Conservation (phyloP, 495 filamentous ascomycete genomes). For the Tuber borchii region DNA sequence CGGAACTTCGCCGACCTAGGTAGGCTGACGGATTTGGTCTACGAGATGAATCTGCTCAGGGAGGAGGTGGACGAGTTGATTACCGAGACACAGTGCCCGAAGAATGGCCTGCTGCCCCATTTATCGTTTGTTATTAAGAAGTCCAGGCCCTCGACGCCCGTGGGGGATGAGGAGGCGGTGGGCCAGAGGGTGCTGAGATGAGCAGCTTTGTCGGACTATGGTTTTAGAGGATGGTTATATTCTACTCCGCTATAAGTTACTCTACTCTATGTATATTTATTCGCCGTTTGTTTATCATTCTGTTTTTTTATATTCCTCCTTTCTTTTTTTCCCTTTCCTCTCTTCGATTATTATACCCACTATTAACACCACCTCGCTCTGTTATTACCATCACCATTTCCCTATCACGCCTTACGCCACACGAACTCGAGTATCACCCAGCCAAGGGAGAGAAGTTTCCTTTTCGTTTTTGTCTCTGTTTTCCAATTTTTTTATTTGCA, state of each 20-base stretch:
- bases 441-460: neutral
- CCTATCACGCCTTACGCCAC: neutral
- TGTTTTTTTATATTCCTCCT: neutral
- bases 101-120: constrained; percentile 35
- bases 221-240: neutral
- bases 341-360: neutral
- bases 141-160: constrained; percentile 24
- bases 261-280: neutral
- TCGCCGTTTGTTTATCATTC: neutral
- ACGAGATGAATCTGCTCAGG: constrained; percentile 36
- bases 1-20: constrained; percentile 34
- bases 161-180: constrained; percentile 13
- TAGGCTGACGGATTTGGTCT: constrained; percentile 34
- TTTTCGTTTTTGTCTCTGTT: constrained; percentile 7
- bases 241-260: neutral
- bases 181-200: neutral
- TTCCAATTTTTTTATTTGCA: constrained; percentile 14
- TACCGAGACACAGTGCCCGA: constrained; percentile 39
- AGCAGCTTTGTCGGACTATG: neutral
- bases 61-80: constrained; percentile 39
- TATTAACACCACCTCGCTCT: neutral
- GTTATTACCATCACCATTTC: neutral
- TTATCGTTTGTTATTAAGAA: constrained; percentile 37
- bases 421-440: neutral
- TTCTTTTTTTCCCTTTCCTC: neutral